Percentiles rank a stretch among this genome's conserved stretches.
phyloP scores from a whole-genome alignment of 768 basidiomycete species.

The Lyophyllum atratum region DNA sequence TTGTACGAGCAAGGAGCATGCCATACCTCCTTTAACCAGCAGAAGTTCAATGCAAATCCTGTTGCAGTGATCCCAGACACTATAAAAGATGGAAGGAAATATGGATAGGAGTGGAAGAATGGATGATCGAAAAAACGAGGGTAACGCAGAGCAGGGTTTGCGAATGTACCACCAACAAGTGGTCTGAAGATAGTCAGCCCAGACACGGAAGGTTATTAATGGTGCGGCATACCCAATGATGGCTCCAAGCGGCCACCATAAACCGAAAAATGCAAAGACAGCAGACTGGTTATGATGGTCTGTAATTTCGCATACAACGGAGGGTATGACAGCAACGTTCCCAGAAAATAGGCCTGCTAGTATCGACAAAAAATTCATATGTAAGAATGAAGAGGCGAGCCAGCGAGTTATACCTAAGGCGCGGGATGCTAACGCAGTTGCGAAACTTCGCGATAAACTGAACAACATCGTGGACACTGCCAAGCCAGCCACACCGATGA shows the following conservation, averaged over 20 bases:
- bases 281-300: conserved; percentile 57
- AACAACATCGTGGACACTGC: conserved; percentile 50
- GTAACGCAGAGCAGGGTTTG: conserved; percentile 52
- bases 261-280: conserved; percentile 57
- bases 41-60: conserved; percentile 41
- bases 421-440: conserved; percentile 44
- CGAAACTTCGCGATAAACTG: conserved; percentile 56
- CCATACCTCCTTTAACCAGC: conserved; percentile 56
- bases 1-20: background rate
- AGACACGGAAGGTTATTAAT: background rate
- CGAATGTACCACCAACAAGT: conserved; percentile 59
- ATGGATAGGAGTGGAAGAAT: conserved; percentile 54
- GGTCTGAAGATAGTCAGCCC: conserved; percentile 37
- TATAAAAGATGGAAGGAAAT: conserved; percentile 59
- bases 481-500: conserved; percentile 50
- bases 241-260: conserved; percentile 58
- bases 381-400: background rate
- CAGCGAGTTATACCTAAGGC: conserved; percentile 40
- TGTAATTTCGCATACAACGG: conserved; percentile 61
- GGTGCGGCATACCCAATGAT: conserved; percentile 50
- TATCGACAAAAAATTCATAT: background rate
- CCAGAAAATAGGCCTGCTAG: conserved; percentile 63
- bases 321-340: conserved; percentile 61
- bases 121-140: conserved; percentile 40
- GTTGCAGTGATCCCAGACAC: conserved; percentile 39